Evolutionary conservation across 495 filamentous ascomycete genomes (phyloP), one percentile per base, ranked within the genome.

Genomic region (Neurospora sp.): DNA sequence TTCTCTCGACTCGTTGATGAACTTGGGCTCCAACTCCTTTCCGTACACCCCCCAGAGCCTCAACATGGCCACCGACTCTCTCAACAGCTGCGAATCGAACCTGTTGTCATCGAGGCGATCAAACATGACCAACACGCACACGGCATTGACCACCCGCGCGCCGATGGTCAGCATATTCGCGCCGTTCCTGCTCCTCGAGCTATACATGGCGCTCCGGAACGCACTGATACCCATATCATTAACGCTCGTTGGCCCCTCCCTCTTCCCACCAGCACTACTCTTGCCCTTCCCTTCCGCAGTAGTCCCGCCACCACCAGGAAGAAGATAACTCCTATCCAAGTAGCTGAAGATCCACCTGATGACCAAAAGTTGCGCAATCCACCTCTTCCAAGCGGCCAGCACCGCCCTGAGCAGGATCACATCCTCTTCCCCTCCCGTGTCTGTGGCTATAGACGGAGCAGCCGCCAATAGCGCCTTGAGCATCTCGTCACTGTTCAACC

Each of bases 321-420:
- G 83, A 27, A 99, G 87, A 79, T 92, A 97, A 5, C 93, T 92
- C 72, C 96, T 89, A 77, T 99, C 95, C 71, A 99, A 85, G 75
- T 94, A 98, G 78, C 92, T 94, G 83, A 97, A 98, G 40, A 97
- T 91, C 73, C 89, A 93, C 71, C 93, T 87, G 70, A 99, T 85
- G 22, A 88, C 69, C 87, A 92, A 90, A 82, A 96, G 80, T 81
- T 94, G 93, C 72, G 85, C 81, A 74, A 89, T 90, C 96, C 96
- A 99, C 70, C 85, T 84, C 41, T 84, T 84, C 96, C 95, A 99
- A 53, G 89, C 85, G 39, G 84, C 84, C 68, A 92, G 82, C 35
- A 95, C 89, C 38, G 83, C 85, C 78, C 83, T 84, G 76, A 94
- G 81, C 76, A 91, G 83, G 72, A 90, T 88, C 38, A 92, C 84